Conservation (phyloP, 2,329 filamentous ascomycete species). For the Aspergillus spinulosporus region DNA sequence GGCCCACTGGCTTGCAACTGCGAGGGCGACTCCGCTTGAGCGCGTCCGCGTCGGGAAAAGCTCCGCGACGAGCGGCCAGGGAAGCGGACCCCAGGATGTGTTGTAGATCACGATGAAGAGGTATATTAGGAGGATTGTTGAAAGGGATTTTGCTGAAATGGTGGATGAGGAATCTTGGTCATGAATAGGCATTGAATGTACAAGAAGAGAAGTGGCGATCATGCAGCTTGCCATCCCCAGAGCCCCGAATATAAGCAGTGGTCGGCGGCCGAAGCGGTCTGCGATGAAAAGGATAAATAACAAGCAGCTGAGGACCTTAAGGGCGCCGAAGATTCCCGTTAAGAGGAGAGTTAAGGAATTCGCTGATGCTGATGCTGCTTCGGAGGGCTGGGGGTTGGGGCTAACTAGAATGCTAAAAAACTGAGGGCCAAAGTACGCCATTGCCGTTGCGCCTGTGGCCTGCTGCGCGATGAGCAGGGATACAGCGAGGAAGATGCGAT, state of each 20-base stretch:
- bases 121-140: constrained; percentile 56
- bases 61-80: constrained; percentile 42
- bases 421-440: constrained; percentile 58
- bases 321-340: constrained; percentile 55
- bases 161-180: constrained; percentile 22
- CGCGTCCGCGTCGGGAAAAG: constrained; percentile 43
- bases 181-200: constrained; percentile 28
- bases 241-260: constrained; percentile 52
- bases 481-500: constrained; percentile 46
- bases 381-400: not conserved
- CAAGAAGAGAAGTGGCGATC: constrained; percentile 48
- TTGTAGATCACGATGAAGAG: constrained; percentile 53
- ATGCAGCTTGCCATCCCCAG: constrained; percentile 48
- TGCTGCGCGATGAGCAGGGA: constrained; percentile 55
- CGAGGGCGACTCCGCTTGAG: constrained; percentile 42
- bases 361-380: not conserved
- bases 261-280: constrained; percentile 54
- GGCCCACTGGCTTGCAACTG: constrained; percentile 43
- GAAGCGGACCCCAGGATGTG: constrained; percentile 43
- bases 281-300: constrained; percentile 56
- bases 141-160: constrained; percentile 23
- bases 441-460: constrained; percentile 56
- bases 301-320: constrained; percentile 54
- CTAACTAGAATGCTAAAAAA: constrained; percentile 54
- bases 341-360: constrained; percentile 50